Evolutionary conservation across 2,329 filamentous ascomycete species (phyloP).

Genomic region (Pleoardoris graminearum): DNA sequence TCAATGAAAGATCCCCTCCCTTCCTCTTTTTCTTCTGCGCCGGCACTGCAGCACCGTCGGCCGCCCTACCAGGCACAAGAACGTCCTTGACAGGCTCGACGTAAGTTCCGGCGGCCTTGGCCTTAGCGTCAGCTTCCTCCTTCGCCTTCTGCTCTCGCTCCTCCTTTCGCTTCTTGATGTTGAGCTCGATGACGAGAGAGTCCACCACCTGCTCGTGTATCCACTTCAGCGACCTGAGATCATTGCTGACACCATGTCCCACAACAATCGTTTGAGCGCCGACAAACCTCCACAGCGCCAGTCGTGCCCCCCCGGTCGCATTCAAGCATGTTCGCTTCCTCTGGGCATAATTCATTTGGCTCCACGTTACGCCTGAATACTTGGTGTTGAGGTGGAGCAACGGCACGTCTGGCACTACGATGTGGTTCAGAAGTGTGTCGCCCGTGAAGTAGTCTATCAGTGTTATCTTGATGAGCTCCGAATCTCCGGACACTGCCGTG

Average conservation of each 20-base stretch:
- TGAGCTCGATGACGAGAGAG: slow-evolving; percentile 40
- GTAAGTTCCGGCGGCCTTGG: slow-evolving; percentile 2
- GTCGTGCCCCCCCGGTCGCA: slow-evolving; percentile 47
- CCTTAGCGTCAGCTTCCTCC: background rate
- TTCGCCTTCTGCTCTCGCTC: slow-evolving; percentile 9
- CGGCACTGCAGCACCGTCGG: background rate
- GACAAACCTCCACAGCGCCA: slow-evolving; percentile 51
- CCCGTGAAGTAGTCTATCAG: slow-evolving; percentile 56
- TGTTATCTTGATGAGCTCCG: slow-evolving; percentile 58
- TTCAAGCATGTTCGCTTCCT: slow-evolving; percentile 42
- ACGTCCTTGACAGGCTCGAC: background rate
- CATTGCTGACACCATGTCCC: slow-evolving; percentile 51
- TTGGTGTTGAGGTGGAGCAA: slow-evolving; percentile 57
- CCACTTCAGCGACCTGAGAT: slow-evolving; percentile 54
- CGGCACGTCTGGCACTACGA: slow-evolving; percentile 53
- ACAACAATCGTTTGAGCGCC: slow-evolving; percentile 55
- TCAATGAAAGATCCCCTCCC: slow-evolving; percentile 53
- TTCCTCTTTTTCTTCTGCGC: slow-evolving; percentile 3
- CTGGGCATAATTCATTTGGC: slow-evolving; percentile 46
- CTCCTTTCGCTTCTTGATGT: slow-evolving; percentile 6
- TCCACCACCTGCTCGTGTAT: slow-evolving; percentile 54
- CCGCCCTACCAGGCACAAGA: background rate
- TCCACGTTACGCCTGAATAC: slow-evolving; percentile 54
- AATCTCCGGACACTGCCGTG: slow-evolving; percentile 48
- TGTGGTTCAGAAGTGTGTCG: slow-evolving; percentile 53